Evolutionary conservation across 1,284 basidiomycete species (phyloP).

Genomic region (Waitea zeae): DNA sequence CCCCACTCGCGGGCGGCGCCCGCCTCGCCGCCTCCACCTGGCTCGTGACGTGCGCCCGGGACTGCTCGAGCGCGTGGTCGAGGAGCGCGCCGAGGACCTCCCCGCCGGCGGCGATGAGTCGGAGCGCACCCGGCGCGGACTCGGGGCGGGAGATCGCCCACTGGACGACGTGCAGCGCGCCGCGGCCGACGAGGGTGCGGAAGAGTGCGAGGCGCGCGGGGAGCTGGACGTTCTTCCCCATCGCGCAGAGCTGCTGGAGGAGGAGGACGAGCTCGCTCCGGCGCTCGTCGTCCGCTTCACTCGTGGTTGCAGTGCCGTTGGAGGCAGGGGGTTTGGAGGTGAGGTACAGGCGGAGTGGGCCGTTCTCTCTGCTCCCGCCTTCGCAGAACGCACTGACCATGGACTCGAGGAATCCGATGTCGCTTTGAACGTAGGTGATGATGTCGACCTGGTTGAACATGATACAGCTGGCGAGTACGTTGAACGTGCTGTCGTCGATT

Average conservation of each 20-base stretch:
- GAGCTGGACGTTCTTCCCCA: conserved; percentile 94
- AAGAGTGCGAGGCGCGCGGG: conserved; percentile 80
- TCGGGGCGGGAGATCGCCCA: conserved; percentile 54
- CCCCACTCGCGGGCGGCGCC: conserved; percentile 32
- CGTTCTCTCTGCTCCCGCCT: too few species aligned
- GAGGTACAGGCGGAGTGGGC: conserved; percentile 9
- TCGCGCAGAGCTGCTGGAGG: conserved; percentile 83
- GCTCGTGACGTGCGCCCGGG: conserved; percentile 70
- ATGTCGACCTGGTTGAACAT: conserved; percentile 99
- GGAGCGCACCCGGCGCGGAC: conserved; percentile 18
- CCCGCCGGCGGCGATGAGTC: conserved; percentile 67
- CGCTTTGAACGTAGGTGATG: conserved; percentile 75
- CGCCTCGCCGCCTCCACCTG: conserved; percentile 51
- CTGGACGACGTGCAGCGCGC: conserved; percentile 80
- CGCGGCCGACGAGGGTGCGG: conserved; percentile 76
- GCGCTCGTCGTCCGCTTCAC: conserved; percentile 10
- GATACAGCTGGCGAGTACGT: conserved; percentile 91
- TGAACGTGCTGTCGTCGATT: conserved; percentile 93
- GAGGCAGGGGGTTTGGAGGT: neutral
- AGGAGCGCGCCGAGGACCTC: conserved; percentile 80
- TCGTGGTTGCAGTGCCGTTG: conserved; percentile 8
- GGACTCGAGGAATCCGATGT: conserved; percentile 60
- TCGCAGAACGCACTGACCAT: conserved; percentile 68
- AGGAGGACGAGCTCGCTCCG: conserved; percentile 69
- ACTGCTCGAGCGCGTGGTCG: conserved; percentile 84